Percentiles rank a stretch among this genome's conserved stretches.
Evolutionary conservation across 2,329 filamentous ascomycete genomes (phyloP).

Genomic region (Xylaria sp.): DNA sequence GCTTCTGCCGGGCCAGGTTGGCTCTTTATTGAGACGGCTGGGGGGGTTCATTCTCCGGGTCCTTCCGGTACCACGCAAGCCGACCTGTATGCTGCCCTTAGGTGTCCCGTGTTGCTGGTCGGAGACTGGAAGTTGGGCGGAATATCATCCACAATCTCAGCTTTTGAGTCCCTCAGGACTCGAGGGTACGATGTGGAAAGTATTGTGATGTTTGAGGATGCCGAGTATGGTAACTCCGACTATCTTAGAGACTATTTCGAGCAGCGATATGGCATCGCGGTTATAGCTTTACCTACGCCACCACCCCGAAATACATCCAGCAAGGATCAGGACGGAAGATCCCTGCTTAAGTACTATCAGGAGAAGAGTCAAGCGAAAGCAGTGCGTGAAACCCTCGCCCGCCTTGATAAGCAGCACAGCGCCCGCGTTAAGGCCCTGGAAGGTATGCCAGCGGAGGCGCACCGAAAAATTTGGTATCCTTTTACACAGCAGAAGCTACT

Average conservation of each 20-base stretch:
- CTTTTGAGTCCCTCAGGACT: conserved; percentile 80
- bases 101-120: conserved; percentile 78
- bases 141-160: conserved; percentile 81
- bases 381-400: conserved; percentile 58
- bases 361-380: conserved; percentile 52
- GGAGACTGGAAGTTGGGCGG: conserved; percentile 81
- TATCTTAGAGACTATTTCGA: conserved; percentile 76
- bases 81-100: conserved; percentile 78
- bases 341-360: conserved; percentile 71
- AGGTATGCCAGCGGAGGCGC: conserved; percentile 68
- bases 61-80: conserved; percentile 81
- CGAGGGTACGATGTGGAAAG: conserved; percentile 80
- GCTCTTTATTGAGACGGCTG: conserved; percentile 81
- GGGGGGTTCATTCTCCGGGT: conserved; percentile 81
- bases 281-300: conserved; percentile 68
- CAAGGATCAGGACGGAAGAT: conserved; percentile 56
- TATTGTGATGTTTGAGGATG: conserved; percentile 74
- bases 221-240: conserved; percentile 69
- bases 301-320: conserved; percentile 54
- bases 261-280: conserved; percentile 64
- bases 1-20: conserved; percentile 60
- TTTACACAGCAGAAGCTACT: conserved; percentile 82
- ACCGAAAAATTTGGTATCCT: conserved; percentile 81
- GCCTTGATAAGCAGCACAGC: conserved; percentile 64
- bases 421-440: conserved; percentile 71